These are phyloP conservation scores for Paecilomyces variotii DNA, from an alignment of 2,329 filamentous ascomycete genomes.

Conservation along the genomic window DNA sequence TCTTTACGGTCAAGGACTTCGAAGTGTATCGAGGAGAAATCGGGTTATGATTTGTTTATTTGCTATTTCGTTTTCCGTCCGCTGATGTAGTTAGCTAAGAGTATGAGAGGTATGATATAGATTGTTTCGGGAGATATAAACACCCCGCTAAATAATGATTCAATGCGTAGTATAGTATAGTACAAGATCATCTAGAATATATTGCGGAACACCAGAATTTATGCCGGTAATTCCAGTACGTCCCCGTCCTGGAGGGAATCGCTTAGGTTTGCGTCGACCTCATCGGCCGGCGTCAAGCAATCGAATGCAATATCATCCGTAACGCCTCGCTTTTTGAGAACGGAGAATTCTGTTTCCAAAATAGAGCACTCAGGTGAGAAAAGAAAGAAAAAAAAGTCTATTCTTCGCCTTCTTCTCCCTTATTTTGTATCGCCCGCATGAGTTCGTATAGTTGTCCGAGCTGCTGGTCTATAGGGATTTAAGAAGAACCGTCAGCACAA, in stretches of 20 bases:
- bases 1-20: background rate
- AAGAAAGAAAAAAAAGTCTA: background rate
- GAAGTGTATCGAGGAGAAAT: background rate
- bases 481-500: constrained; percentile 1
- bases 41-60: background rate
- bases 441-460: constrained; percentile 88
- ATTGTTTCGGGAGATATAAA: background rate
- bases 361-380: background rate
- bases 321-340: background rate
- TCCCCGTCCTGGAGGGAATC: background rate
- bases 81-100: background rate
- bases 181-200: background rate
- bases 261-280: background rate
- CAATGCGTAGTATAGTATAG: background rate
- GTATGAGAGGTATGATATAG: background rate
- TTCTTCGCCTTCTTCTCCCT: constrained; percentile 27
- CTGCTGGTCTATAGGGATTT: constrained; percentile 64
- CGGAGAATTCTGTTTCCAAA: background rate
- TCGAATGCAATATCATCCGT: background rate
- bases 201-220: background rate
- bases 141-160: background rate
- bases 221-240: background rate
- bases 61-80: background rate
- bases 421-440: constrained; percentile 68
- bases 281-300: background rate